A percentile compares a stretch with the other conserved stretches of the same genome.
phyloP scores from a whole-genome alignment of 139 green algal species.

The Desmodesmus armatus region DNA sequence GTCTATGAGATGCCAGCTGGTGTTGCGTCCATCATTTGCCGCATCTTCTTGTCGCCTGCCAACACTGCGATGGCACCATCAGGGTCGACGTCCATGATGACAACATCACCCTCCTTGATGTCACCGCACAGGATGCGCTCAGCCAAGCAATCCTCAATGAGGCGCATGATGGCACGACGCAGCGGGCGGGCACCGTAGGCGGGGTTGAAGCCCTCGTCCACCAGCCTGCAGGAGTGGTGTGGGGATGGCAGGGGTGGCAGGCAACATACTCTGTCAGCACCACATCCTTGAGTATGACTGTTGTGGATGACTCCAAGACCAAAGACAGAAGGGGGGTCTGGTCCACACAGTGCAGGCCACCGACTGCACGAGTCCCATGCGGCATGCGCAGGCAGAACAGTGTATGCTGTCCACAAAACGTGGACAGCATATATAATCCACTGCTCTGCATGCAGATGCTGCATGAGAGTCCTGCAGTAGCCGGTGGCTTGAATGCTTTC shows the following conservation, averaged over 20 bases:
- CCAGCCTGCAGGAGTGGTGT: constrained; percentile 87
- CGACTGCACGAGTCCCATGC: too few relatives aligned
- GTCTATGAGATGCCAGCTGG: constrained; percentile 87
- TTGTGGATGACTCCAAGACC: too few relatives aligned
- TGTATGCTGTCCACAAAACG: background rate
- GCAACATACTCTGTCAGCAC: too few relatives aligned
- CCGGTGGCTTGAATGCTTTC: background rate
- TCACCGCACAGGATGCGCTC: constrained; percentile 95
- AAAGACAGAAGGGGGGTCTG: too few relatives aligned
- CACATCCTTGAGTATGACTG: too few relatives aligned
- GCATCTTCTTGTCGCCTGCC: constrained; percentile 95
- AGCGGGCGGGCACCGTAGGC: constrained; percentile 97
- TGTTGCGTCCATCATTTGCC: constrained; percentile 63
- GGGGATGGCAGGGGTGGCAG: too few relatives aligned
- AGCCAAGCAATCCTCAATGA: constrained; percentile 97
- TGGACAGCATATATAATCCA: background rate
- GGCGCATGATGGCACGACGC: constrained; percentile 97
- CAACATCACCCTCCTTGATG: constrained; percentile 94
- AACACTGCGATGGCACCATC: constrained; percentile 91
- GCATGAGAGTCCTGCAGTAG: background rate
- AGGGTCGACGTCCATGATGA: constrained; percentile 95
- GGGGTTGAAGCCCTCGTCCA: constrained; percentile 99
- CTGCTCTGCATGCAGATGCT: too few relatives aligned
- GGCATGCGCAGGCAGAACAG: too few relatives aligned
- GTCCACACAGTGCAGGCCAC: too few relatives aligned